Conservation (phyloP, 2,329 filamentous ascomycete genomes). For the Pseudogymnoascus verrucosus region DNA sequence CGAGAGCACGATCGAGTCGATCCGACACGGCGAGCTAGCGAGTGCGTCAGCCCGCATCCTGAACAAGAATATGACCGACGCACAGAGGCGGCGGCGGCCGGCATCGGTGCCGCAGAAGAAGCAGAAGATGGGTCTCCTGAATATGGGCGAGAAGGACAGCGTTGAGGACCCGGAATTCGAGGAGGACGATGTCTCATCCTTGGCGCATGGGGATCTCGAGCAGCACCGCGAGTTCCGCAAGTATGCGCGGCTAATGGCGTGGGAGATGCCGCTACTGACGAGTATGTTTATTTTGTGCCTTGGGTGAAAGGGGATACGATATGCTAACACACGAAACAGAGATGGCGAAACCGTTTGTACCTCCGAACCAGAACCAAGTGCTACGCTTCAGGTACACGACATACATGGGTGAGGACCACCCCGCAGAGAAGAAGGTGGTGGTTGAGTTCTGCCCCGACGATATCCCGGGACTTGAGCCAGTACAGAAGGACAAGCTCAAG, state of each 20-base stretch:
- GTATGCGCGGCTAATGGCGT: conserved; percentile 78
- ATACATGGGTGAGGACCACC: conserved; percentile 91
- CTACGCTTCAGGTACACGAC: conserved; percentile 95
- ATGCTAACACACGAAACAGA: conserved; percentile 42
- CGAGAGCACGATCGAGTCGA: not conserved
- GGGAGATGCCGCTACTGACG: conserved; percentile 88
- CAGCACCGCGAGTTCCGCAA: conserved; percentile 81
- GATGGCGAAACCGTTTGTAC: conserved; percentile 71
- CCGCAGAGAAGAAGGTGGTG: conserved; percentile 87
- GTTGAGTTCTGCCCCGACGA: conserved; percentile 77
- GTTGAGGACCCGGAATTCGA: conserved; percentile 47
- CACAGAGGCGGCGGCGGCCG: not conserved
- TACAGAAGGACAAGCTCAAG: conserved; percentile 71
- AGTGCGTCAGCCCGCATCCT: not conserved
- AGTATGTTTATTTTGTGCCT: conserved; percentile 51
- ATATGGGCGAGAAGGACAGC: conserved; percentile 25
- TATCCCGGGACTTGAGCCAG: conserved; percentile 55
- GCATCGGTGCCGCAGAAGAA: not conserved
- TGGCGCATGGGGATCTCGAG: conserved; percentile 81
- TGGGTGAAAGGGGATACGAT: not conserved
- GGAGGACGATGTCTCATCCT: conserved; percentile 74
- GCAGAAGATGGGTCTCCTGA: conserved; percentile 27
- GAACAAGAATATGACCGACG: not conserved
- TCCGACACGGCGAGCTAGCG: not conserved
- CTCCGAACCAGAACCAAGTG: conserved; percentile 58